phyloP scores from a whole-genome alignment of 768 basidiomycete species.

The Russula dissimulans region DNA sequence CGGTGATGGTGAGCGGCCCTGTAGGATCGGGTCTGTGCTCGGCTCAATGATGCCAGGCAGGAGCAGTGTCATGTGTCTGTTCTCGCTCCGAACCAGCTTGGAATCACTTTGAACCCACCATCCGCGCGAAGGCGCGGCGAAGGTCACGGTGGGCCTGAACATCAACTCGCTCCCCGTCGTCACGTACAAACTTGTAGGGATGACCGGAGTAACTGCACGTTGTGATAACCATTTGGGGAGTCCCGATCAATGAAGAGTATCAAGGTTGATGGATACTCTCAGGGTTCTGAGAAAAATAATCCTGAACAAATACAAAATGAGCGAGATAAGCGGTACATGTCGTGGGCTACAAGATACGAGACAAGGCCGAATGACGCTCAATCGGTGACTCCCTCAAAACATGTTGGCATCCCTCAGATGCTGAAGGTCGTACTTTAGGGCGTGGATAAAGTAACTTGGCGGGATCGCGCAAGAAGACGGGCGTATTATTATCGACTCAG shows the following conservation, averaged over 20 bases:
- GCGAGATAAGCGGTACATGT: not conserved
- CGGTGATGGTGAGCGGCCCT: conserved; percentile 70
- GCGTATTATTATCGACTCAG: conserved; percentile 89
- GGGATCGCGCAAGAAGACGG: conserved; percentile 81
- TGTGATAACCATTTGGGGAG: conserved; percentile 82
- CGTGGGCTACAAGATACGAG: not conserved
- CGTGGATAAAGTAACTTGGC: conserved; percentile 93
- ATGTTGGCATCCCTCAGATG: conserved; percentile 81
- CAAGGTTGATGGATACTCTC: conserved; percentile 85
- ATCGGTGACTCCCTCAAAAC: conserved; percentile 71
- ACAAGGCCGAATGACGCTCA: not conserved
- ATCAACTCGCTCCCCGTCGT: conserved; percentile 76
- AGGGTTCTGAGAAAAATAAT: conserved; percentile 81
- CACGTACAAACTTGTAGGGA: conserved; percentile 83
- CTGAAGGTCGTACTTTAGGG: conserved; percentile 84
- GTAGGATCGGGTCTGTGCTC: conserved; percentile 80
- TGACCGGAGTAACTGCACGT: conserved; percentile 91
- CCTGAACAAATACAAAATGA: conserved; percentile 37
- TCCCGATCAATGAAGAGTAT: conserved; percentile 94
- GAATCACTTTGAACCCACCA: conserved; percentile 66
- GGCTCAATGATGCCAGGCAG: conserved; percentile 73
- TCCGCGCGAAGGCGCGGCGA: conserved; percentile 41
- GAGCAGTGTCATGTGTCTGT: not conserved
- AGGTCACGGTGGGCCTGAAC: conserved; percentile 83
- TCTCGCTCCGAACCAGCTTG: not conserved